Evolutionary conservation across 1,284 basidiomycete species (phyloP).

Genomic region (Microstroma glucosiphilum): DNA sequence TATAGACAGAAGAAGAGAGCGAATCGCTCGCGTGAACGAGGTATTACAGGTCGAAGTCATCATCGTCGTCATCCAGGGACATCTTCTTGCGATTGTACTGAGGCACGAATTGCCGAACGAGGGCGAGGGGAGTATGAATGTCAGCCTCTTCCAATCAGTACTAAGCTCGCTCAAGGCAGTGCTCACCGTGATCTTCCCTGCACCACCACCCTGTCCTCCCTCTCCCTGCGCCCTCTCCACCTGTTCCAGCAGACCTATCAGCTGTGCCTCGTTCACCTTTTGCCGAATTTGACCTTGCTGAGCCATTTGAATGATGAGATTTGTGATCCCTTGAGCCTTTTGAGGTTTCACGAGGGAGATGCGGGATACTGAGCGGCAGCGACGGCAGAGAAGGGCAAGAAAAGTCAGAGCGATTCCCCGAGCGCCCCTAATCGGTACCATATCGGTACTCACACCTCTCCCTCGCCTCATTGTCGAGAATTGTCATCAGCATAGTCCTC

Average conservation of each 20-base stretch:
- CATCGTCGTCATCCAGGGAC: slow-evolving; percentile 31
- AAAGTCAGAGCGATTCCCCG: background rate
- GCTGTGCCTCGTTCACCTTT: slow-evolving; percentile 75
- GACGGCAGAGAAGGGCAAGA: slow-evolving; percentile 7
- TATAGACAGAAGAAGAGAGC: no score
- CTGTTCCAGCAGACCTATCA: slow-evolving; percentile 88
- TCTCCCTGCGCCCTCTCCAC: slow-evolving; percentile 55
- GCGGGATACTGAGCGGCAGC: slow-evolving; percentile 63
- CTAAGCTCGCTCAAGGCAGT: background rate
- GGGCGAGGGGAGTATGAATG: background rate
- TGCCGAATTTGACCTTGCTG: slow-evolving; percentile 84
- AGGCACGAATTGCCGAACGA: background rate
- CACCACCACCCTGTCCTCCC: slow-evolving; percentile 6
- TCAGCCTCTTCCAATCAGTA: background rate
- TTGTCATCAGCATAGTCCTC: slow-evolving; percentile 70
- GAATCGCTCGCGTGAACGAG: background rate
- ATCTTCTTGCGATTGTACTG: slow-evolving; percentile 34
- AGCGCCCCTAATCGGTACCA: no score
- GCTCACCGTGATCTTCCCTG: slow-evolving; percentile 46
- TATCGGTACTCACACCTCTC: slow-evolving; percentile 69
- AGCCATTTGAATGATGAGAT: slow-evolving; percentile 79
- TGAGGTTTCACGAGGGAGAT: slow-evolving; percentile 88
- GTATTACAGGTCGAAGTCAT: slow-evolving; percentile 32
- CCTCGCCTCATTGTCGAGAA: slow-evolving; percentile 76
- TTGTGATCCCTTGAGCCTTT: slow-evolving; percentile 77